These are phyloP conservation scores for Pythium rhizo-oryzae DNA, from an alignment of 352 stramenopile genomes.

Conservation along the genomic window DNA sequence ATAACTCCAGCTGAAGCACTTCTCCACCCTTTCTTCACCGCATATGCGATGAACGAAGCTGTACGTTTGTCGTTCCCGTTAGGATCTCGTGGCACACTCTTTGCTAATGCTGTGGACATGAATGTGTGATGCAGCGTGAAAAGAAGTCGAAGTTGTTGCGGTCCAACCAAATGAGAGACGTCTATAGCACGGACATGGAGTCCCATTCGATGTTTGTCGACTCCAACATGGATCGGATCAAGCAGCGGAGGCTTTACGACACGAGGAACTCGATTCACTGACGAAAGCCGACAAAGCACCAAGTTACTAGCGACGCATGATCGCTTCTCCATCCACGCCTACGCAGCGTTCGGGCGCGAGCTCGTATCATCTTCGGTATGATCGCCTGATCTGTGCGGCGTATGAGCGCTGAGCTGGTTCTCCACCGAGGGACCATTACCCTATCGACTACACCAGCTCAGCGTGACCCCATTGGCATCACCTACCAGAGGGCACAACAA, in stretches of 20 bases:
- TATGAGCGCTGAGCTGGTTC: no score
- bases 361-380: no score
- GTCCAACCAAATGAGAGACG: constrained; percentile 32
- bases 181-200: constrained; percentile 28
- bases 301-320: neutral
- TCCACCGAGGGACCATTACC: no score
- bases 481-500: no score
- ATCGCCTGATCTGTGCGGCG: no score
- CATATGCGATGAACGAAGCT: constrained; percentile 43
- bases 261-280: constrained; percentile 29
- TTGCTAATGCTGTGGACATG: neutral
- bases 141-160: constrained; percentile 37
- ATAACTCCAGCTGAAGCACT: constrained; percentile 94
- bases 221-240: constrained; percentile 32
- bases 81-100: neutral
- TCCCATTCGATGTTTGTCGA: constrained; percentile 31
- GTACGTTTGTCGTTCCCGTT: constrained; percentile 19
- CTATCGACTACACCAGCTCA: no score
- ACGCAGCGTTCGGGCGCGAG: no score
- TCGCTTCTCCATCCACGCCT: neutral
- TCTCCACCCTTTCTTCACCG: constrained; percentile 91
- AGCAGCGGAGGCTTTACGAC: constrained; percentile 34
- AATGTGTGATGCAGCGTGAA: constrained; percentile 20
- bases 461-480: no score
- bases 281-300: neutral